phyloP scores from a whole-genome alignment of 2,329 filamentous ascomycete species.

The Tolypocladium sp. region DNA sequence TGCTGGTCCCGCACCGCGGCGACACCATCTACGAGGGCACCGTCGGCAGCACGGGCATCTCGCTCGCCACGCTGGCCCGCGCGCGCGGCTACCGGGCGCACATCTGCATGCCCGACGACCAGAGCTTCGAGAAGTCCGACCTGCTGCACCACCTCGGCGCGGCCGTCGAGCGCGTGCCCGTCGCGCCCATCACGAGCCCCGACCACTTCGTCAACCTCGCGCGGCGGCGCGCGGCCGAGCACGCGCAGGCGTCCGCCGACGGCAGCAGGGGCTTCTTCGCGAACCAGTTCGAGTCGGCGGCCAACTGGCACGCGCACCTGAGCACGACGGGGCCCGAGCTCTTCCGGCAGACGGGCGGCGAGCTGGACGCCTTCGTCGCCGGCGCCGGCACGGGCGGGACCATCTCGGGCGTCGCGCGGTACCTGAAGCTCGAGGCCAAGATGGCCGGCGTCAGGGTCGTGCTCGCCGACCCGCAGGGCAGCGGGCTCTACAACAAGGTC shows the following conservation, averaged over 20 bases:
- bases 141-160: conserved; percentile 85
- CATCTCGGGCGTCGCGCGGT: conserved; percentile 76
- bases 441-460: conserved; percentile 60
- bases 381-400: conserved; percentile 94
- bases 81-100: conserved; percentile 86
- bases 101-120: conserved; percentile 96
- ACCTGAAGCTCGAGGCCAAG: conserved; percentile 60
- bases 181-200: conserved; percentile 87
- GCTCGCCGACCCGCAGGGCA: conserved; percentile 89
- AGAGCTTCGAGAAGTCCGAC: conserved; percentile 79
- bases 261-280: conserved; percentile 81
- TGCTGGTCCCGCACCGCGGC: conserved; percentile 69
- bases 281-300: conserved; percentile 87
- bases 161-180: conserved; percentile 80
- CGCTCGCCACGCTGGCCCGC: conserved; percentile 77
- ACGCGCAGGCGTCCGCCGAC: conserved; percentile 48
- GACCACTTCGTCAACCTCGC: conserved; percentile 94
- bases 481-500: conserved; percentile 85
- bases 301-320: conserved; percentile 83
- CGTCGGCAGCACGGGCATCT: conserved; percentile 92
- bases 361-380: conserved; percentile 78
- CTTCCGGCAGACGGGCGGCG: conserved; percentile 63
- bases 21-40: conserved; percentile 98
- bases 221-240: conserved; percentile 63
- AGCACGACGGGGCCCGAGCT: conserved; percentile 85